Evolutionary conservation across 169 alveolate species (phyloP).

Genomic region (Pseudocohnilembus persalinus): DNA sequence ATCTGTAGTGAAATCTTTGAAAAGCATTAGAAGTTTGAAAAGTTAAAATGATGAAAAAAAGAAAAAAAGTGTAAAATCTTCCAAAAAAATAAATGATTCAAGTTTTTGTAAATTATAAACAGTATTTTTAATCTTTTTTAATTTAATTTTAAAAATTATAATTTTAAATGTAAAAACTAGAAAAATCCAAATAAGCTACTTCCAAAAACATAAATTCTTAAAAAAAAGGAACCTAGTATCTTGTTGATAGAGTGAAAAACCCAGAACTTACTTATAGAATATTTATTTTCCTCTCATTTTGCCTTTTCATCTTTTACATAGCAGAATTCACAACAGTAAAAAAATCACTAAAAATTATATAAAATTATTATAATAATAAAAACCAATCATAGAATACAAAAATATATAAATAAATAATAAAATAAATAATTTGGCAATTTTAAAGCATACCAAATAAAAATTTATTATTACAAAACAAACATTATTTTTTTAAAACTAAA

Average conservation of each 20-base stretch:
- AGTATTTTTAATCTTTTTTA: too few relatives aligned
- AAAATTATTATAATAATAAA: too few relatives aligned
- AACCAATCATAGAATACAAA: too few relatives aligned
- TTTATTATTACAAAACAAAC: too few relatives aligned
- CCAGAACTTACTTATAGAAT: not conserved
- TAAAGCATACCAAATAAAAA: too few relatives aligned
- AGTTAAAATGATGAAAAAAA: not conserved
- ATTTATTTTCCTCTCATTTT: not conserved
- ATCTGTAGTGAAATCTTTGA: not conserved
- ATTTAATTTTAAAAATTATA: too few relatives aligned
- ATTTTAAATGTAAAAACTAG: not conserved
- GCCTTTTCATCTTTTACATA: not conserved
- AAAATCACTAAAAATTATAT: too few relatives aligned
- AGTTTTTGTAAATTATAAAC: not conserved
- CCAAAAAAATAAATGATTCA: not conserved
- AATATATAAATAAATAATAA: too few relatives aligned
- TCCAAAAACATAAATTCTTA: not conserved
- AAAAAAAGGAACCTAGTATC: not conserved
- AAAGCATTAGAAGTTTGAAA: not conserved
- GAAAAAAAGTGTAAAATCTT: not conserved
- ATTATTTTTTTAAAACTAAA: too few relatives aligned
- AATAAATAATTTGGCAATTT: too few relatives aligned
- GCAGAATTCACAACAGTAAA: not conserved
- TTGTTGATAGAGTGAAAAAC: not conserved
- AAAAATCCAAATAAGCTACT: not conserved